Conservation (phyloP, 1,284 basidiomycete genomes). For the Trametes polyzona region DNA sequence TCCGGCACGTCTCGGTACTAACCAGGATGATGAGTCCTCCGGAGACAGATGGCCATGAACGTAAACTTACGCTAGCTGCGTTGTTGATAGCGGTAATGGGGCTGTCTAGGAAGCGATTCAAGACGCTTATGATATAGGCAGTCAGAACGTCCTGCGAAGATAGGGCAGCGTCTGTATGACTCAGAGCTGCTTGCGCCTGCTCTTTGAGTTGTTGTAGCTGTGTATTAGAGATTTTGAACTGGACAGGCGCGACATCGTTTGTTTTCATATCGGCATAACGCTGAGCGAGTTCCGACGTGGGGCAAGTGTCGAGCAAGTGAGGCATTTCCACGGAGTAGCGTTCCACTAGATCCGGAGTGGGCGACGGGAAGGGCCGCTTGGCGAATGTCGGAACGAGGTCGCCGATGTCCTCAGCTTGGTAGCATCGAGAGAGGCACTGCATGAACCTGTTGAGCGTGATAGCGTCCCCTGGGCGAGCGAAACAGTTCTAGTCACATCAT, state of each 20-base stretch:
- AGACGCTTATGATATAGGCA: slow-evolving; percentile 34
- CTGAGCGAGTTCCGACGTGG: not conserved
- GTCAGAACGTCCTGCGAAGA: slow-evolving; percentile 38
- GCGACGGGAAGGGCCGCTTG: slow-evolving; percentile 8
- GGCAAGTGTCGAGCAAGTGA: slow-evolving; percentile 15
- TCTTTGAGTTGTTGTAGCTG: slow-evolving; percentile 22
- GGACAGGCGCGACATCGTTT: slow-evolving; percentile 1
- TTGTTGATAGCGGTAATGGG: slow-evolving; percentile 30
- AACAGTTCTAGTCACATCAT: slow-evolving; percentile 20
- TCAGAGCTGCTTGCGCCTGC: not conserved
- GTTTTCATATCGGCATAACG: slow-evolving; percentile 16
- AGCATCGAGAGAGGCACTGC: slow-evolving; percentile 20
- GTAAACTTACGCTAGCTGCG: slow-evolving; percentile 30
- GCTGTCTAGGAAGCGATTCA: slow-evolving; percentile 23
- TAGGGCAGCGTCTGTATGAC: not conserved
- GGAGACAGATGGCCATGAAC: not conserved
- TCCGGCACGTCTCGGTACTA: slow-evolving; percentile 34
- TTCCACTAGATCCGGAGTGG: slow-evolving; percentile 2
- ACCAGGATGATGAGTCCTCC: not conserved
- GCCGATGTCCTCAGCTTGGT: slow-evolving; percentile 5
- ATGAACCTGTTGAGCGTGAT: slow-evolving; percentile 34
- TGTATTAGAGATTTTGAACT: not conserved
- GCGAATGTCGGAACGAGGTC: slow-evolving; percentile 9
- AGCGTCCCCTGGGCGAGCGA: slow-evolving; percentile 34
- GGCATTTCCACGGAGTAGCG: slow-evolving; percentile 16